phyloP scores from a whole-genome alignment of 2,329 filamentous ascomycete species.

The Nemania diffusa region DNA sequence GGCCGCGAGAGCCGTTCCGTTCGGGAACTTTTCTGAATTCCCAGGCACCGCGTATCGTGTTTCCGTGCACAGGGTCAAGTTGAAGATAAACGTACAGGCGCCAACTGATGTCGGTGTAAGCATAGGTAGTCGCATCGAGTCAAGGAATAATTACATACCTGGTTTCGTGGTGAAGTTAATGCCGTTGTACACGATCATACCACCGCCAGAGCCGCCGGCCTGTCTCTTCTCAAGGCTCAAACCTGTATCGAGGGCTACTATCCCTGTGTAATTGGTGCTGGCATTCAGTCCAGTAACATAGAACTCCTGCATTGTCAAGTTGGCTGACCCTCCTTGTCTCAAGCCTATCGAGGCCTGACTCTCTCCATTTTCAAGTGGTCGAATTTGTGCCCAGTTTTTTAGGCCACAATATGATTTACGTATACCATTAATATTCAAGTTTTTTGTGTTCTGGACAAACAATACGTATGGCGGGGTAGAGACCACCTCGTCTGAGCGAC shows the following conservation, averaged over 20 bases:
- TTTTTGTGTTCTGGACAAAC: slow-evolving; percentile 75
- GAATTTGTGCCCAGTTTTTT: slow-evolving; percentile 70
- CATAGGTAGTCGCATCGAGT: background rate
- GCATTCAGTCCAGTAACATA: slow-evolving; percentile 80
- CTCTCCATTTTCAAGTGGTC: slow-evolving; percentile 64
- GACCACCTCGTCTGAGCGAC: slow-evolving; percentile 62
- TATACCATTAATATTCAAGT: slow-evolving; percentile 72
- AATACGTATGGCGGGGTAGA: slow-evolving; percentile 75
- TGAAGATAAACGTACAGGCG: slow-evolving; percentile 82
- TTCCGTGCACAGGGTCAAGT: slow-evolving; percentile 88
- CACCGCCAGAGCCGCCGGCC: slow-evolving; percentile 68
- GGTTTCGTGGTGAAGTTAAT: slow-evolving; percentile 82
- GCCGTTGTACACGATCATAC: slow-evolving; percentile 77
- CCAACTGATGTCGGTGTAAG: slow-evolving; percentile 36
- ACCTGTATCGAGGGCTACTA: slow-evolving; percentile 69
- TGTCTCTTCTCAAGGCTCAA: slow-evolving; percentile 58
- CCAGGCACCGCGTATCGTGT: slow-evolving; percentile 92
- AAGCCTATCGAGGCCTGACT: slow-evolving; percentile 67
- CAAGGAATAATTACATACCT: slow-evolving; percentile 60
- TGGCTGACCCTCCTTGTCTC: slow-evolving; percentile 73
- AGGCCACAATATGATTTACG: slow-evolving; percentile 86
- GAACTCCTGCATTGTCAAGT: slow-evolving; percentile 86
- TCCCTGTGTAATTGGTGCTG: slow-evolving; percentile 76
- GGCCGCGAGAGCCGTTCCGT: slow-evolving; percentile 68
- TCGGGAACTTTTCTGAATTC: slow-evolving; percentile 72